Base-by-base conservation (phyloP, 2,329 filamentous ascomycete genomes). In the Claviceps africana region DNA sequence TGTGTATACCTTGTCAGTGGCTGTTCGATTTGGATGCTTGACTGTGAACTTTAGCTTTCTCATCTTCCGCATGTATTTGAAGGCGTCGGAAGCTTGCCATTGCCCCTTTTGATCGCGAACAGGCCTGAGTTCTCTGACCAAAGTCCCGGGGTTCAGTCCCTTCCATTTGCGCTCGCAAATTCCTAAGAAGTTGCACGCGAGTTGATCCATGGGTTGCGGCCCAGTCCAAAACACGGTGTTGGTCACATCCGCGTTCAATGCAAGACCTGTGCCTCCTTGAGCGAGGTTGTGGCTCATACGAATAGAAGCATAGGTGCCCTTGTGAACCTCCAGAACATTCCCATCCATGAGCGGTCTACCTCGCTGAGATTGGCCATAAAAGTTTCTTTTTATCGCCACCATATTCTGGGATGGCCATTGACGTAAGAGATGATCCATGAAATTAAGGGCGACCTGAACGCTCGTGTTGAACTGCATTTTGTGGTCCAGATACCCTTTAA, bases 191-290 rank as follows among this genome's bases (percentile, higher is more conserved):
- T 67, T 62, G 64, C 66, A 61, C 46, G 60, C 53, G 2, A 77
- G 53, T 3, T 67, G 58, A 19, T 70, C 67, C 4, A 78, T 50
- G 1, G 61, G 62, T 46, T 70, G 66, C 1, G 62, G 56, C 0
- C 62, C 66, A 0, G 67, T 75, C 85, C 87, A 97, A 70, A 98
- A 98, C 13, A 86, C 86, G 0, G 88, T 86, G 63, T 97, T 95
- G 53, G 90, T 85, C 31, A 95, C 85, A 61, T 98, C 91, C 11
- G 95, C 81, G 59, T 96, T 97, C 63, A 98, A 72, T 0, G 86
- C 81, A 6, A 97, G 74, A 9, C 79, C 80, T 28, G 79, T 76
- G 33, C 78, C 75, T 1, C 72, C 68, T 62, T 76, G 62, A n/a
- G 55, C 37, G 17, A 64, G 33, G 54, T 64, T 65, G 65, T 87